Percentiles rank a stretch among this genome's conserved stretches.
phyloP scores from a whole-genome alignment of 2,329 filamentous ascomycete genomes.

The Scedosporium boydii region DNA sequence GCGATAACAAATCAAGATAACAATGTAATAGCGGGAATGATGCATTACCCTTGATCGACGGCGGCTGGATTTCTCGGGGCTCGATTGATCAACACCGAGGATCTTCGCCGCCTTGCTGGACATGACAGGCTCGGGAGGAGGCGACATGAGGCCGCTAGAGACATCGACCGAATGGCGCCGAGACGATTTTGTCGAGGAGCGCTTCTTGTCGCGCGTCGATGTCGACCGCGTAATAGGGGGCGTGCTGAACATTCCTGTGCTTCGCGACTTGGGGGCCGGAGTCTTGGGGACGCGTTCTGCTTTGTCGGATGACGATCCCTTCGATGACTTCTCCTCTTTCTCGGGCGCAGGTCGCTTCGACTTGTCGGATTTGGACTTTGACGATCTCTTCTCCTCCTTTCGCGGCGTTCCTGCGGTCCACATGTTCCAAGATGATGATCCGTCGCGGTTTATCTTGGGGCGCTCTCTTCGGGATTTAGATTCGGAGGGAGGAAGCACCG shows the following conservation, averaged over 20 bases:
- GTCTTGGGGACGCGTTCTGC: constrained; percentile 33
- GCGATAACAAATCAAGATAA: not conserved
- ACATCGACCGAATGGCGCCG: constrained; percentile 58
- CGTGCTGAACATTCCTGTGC: constrained; percentile 56
- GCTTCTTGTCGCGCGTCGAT: constrained; percentile 56
- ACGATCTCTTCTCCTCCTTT: constrained; percentile 42
- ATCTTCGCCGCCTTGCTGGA: constrained; percentile 71
- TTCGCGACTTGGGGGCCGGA: constrained; percentile 24
- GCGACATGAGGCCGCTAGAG: constrained; percentile 55
- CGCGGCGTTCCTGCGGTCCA: constrained; percentile 49
- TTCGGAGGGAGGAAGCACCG: constrained; percentile 42
- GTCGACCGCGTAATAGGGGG: constrained; percentile 60
- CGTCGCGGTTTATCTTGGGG: constrained; percentile 63
- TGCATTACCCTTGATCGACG: constrained; percentile 19
- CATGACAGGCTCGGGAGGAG: constrained; percentile 61
- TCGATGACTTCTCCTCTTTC: constrained; percentile 57
- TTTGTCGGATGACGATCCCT: constrained; percentile 66
- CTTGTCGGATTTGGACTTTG: constrained; percentile 55
- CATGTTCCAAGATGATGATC: constrained; percentile 62
- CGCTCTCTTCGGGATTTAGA: constrained; percentile 64
- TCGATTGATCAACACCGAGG: constrained; percentile 45
- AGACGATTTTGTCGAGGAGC: constrained; percentile 47
- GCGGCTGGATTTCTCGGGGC: constrained; percentile 23
- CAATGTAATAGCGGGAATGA: constrained; percentile 3
- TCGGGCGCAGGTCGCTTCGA: constrained; percentile 44